Evolutionary conservation across 139 green algal species (phyloP).

Genomic region (Micromonas commoda): DNA sequence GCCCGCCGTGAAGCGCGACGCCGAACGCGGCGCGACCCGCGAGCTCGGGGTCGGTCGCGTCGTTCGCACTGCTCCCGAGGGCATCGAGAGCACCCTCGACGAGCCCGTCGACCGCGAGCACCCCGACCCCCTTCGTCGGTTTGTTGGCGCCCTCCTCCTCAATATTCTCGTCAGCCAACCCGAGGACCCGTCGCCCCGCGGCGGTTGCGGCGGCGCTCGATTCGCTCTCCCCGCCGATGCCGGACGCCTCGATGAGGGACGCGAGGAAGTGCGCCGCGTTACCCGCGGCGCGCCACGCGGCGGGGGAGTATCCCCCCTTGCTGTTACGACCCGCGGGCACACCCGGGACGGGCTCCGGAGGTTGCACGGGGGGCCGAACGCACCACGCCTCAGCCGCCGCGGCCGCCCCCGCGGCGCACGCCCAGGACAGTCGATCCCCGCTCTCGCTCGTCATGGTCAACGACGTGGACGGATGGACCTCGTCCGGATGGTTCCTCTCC

Average conservation of each 20-base stretch:
- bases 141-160: neutral
- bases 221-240: neutral
- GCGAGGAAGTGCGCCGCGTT: neutral
- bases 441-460: neutral
- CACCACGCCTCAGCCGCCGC: neutral
- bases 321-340: neutral
- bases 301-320: neutral
- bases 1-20: neutral
- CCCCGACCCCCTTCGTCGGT: neutral
- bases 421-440: neutral
- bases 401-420: neutral
- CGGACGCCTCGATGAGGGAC: neutral
- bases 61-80: neutral
- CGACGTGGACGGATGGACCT: neutral
- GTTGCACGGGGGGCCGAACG: neutral
- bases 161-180: too few relatives aligned
- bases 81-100: neutral
- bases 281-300: neutral
- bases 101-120: neutral
- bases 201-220: too few relatives aligned
- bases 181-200: neutral
- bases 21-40: neutral
- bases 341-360: too few relatives aligned
- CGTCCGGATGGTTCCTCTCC: neutral
- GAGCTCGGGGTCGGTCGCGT: neutral